Evolutionary conservation across 768 basidiomycete genomes (phyloP).

Genomic region (Russula olivacea): DNA sequence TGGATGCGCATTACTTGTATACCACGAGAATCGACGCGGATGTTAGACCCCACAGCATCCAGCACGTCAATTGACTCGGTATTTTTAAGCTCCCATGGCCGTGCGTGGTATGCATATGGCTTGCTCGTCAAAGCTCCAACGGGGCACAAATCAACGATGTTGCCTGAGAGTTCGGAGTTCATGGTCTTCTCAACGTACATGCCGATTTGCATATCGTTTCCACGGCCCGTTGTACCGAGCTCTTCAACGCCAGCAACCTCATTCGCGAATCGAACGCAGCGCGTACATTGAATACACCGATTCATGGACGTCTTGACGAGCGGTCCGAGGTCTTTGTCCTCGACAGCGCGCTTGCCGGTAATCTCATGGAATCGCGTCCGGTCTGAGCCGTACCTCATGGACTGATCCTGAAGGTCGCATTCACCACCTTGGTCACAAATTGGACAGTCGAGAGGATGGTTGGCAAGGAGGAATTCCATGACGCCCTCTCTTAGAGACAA

Average conservation of each 20-base stretch:
- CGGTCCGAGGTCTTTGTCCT: slow-evolving; percentile 97
- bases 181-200: slow-evolving; percentile 97
- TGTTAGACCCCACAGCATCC: slow-evolving; percentile 95
- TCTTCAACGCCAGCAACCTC: slow-evolving; percentile 99
- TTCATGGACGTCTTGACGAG: slow-evolving; percentile 99
- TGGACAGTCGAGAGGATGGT: slow-evolving; percentile 97
- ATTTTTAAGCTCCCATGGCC: slow-evolving; percentile 98
- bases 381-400: slow-evolving; percentile 98
- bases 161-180: slow-evolving; percentile 96
- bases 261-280: slow-evolving; percentile 98
- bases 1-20: slow-evolving; percentile 97
- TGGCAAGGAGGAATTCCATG: slow-evolving; percentile 97
- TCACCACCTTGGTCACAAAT: slow-evolving; percentile 99
- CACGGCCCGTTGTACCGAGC: slow-evolving; percentile 92
- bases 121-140: slow-evolving; percentile 98
- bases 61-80: slow-evolving; percentile 95
- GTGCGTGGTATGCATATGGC: slow-evolving; percentile 95
- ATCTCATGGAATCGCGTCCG: slow-evolving; percentile 98
- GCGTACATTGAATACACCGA: slow-evolving; percentile 98
- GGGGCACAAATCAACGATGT: slow-evolving; percentile 95
- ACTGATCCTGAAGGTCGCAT: slow-evolving; percentile 98
- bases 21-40: slow-evolving; percentile 91
- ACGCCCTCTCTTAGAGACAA: slow-evolving; percentile 71
- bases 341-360: slow-evolving; percentile 94
- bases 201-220: slow-evolving; percentile 97